Evolutionary conservation across 106 monocot species (phyloP), one percentile per base, ranked within the genome.

Genomic region (Dendrobium nobile): DNA sequence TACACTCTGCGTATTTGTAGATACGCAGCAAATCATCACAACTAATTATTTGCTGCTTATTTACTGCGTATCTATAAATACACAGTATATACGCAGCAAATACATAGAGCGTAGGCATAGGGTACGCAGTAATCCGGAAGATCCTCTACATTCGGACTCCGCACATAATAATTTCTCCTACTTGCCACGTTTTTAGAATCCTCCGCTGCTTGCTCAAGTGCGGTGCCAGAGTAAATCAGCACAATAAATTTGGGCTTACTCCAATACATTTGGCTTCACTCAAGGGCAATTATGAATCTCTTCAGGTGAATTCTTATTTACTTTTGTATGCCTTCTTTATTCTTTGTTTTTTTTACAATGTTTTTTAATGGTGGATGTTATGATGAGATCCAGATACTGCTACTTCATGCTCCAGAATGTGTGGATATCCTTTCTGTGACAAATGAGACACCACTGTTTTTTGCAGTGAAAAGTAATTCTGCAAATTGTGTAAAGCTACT

Each of bases 341-440:
- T 80, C 7, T 70, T 19, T 2, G 17, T 73, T 73, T 9, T 43
- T 74, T 43, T 19, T 15, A 17, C 44, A 44, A 44, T 41, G 43
- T 43, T 19, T 74, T 41, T 44, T 7, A 20, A 43, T 74, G 43
- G 74, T 44, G 19, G 1, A 74, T 42, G 17, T 74, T 43, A 43
- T 74, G n/a, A 41, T 44, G 43, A 75, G 7, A 9, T 56, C 47
- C 67, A 87, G 87, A 47, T 78, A 78, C 78, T 87, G 16, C 67
- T 87, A 43, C 87, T 83, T 77, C 83, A 83, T 47, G 80, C 68
- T 43, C 87, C 80, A 28, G 87, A 83, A 27, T 84, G 77, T 68
- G 77, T 80, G 45, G 80, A 87, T 26, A 77, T 80, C 37, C 70
- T 70, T 37, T 83, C 87, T 13, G 73, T 65, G 64, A 87, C 56